These are phyloP conservation scores for Backusella morwellensis DNA, from an alignment of 192 early-diverging fungal species.

Conservation along the genomic window DNA sequence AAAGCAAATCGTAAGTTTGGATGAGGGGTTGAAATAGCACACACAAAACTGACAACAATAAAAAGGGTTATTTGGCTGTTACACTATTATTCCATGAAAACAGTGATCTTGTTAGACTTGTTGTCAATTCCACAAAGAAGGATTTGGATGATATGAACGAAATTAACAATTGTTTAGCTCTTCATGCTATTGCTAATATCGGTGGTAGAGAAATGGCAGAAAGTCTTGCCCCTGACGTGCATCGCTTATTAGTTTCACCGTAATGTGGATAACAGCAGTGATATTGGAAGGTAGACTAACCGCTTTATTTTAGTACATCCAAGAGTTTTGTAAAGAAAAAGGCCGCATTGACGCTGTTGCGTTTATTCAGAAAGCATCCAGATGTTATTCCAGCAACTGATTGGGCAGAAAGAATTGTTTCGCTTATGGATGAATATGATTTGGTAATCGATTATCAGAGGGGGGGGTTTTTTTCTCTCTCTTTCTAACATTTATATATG, in stretches of 20 bases:
- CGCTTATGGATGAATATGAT: constrained; percentile 86
- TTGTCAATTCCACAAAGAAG: constrained; percentile 85
- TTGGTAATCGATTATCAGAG: constrained; percentile 43
- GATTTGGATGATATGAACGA: constrained; percentile 89
- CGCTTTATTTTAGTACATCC: constrained; percentile 44
- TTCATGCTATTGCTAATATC: constrained; percentile 98
- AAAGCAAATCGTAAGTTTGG: constrained; percentile 87
- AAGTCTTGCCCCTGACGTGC: constrained; percentile 77
- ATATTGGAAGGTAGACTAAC: background rate
- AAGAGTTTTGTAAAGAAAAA: constrained; percentile 95
- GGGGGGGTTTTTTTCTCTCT: too few species aligned
- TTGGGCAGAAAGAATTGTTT: constrained; percentile 83
- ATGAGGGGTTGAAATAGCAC: background rate
- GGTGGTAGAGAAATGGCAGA: constrained; percentile 92
- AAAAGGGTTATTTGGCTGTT: constrained; percentile 94
- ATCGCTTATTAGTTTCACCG: constrained; percentile 79
- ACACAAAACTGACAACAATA: background rate
- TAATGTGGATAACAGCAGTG: constrained; percentile 35
- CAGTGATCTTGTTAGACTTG: constrained; percentile 76
- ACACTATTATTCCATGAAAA: constrained; percentile 90
- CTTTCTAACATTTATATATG: background rate
- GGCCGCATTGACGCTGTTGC: constrained; percentile 89
- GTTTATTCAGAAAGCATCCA: constrained; percentile 85
- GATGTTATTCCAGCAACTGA: constrained; percentile 83
- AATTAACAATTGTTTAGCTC: constrained; percentile 84